Conservation (phyloP, 2,329 filamentous ascomycete species). For the Trichothecium roseum region DNA sequence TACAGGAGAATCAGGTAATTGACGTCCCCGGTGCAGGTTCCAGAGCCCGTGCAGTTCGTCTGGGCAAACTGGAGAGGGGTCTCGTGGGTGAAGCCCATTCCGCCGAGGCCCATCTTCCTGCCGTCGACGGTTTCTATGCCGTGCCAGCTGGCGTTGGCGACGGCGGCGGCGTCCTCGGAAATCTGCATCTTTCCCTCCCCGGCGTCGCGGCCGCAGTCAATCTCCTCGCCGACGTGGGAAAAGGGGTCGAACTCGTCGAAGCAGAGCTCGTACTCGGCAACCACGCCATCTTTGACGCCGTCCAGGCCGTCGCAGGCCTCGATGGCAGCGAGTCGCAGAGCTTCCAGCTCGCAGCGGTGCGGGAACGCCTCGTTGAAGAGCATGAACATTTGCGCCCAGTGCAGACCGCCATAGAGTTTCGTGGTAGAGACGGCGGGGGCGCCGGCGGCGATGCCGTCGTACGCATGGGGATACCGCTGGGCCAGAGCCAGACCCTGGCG, state of each 20-base stretch:
- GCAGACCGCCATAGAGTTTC: slow-evolving; percentile 13
- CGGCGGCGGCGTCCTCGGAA: slow-evolving; percentile 5
- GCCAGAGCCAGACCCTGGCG: slow-evolving; percentile 42
- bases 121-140: slow-evolving; percentile 2
- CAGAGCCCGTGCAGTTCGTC: slow-evolving; percentile 2
- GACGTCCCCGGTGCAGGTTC: background rate
- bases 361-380: slow-evolving; percentile 16
- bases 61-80: background rate
- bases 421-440: slow-evolving; percentile 30
- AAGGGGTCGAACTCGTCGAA: slow-evolving; percentile 16
- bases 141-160: slow-evolving; percentile 10
- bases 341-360: slow-evolving; percentile 3
- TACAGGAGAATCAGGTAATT: background rate
- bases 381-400: slow-evolving; percentile 19
- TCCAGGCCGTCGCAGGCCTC: slow-evolving; percentile 3
- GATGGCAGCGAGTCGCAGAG: background rate
- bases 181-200: slow-evolving; percentile 2
- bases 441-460: slow-evolving; percentile 41
- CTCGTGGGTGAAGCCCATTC: background rate
- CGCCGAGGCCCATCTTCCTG: slow-evolving; percentile 4
- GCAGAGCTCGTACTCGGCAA: slow-evolving; percentile 14
- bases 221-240: slow-evolving; percentile 11
- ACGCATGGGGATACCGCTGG: slow-evolving; percentile 39
- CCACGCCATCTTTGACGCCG: slow-evolving; percentile 2
- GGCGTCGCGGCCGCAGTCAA: slow-evolving; percentile 12